Base-by-base conservation (phyloP, 2,329 filamentous ascomycete species). In the Aspergillus chevalieri region DNA sequence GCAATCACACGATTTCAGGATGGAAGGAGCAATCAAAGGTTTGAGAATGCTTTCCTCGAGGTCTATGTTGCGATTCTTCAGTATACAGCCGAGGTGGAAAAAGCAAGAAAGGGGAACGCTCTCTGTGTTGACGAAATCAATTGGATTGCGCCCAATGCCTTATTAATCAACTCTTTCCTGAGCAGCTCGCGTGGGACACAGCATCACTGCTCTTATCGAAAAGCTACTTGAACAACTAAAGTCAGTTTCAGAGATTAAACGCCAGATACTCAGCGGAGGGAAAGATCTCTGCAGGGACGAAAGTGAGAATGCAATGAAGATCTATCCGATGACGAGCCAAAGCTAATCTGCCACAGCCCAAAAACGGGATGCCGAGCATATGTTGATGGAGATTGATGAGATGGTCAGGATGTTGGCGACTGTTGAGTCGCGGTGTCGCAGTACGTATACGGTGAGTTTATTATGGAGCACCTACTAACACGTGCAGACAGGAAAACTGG, bases 41-140 rank as follows among this genome's bases (percentile, higher is more conserved):
- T 49, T 4, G 43, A 49, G n/a, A 7, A 49, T 2, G 36, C 43
- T 33, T 24, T 49, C 14, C 17, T 49, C 24, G 21, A 33, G 3
- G 47, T 46, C 22, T 49, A 49, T 17, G n/a, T 12, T 19, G 47
- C 47, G 19, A n/a, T 49, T 34, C 43, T 49, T 10, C 15, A 42
- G 14, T 46, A 41, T n/a, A 17, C 43, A 9, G 47, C 17, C 10
- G 21, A 43, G 42, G 15, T 36, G 42, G 6, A 46, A 14, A 24
- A 46, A 36, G 22, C 24, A 21, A 1, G 15, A 12, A 42, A 10
- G 4, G 39, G 2, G 43, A 49, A 34, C 34, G 30, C 9, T 9
- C 19, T 26, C 17, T 6, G 2, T 10, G 47, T 44, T 24, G 24
- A 17, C n/a, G 34, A 38, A 6, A 38, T 38, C 14, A 15, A 5